Evolutionary conservation across 257 asterid genomes (phyloP).

Genomic region (Datura wrightii): DNA sequence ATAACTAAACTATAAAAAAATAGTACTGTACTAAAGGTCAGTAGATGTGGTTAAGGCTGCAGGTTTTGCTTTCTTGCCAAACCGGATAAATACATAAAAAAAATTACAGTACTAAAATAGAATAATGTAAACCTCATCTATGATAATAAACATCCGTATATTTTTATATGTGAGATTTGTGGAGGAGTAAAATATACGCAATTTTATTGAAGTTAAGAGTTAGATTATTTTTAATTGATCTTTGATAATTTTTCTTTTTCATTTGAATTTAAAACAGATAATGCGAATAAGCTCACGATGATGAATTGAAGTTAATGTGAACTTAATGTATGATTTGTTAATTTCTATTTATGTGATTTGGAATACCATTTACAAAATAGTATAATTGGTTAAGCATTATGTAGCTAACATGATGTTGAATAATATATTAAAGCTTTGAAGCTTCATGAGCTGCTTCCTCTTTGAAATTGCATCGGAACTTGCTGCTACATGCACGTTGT

Average conservation of each 20-base stretch:
- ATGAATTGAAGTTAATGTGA: too few species aligned
- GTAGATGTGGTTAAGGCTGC: neutral
- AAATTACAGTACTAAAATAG: neutral
- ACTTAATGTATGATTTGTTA: neutral
- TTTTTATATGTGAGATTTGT: too few species aligned
- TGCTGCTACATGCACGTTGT: neutral
- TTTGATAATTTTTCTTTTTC: too few species aligned
- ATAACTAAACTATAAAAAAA: neutral
- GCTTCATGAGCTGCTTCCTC: neutral
- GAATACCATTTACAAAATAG: neutral
- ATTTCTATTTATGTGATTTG: neutral
- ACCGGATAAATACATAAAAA: neutral
- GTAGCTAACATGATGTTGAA: neutral
- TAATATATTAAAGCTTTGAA: neutral
- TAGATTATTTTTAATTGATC: too few species aligned
- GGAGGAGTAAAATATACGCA: too few species aligned
- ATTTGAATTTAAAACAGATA: too few species aligned
- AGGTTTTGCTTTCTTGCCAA: neutral
- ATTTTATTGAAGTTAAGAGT: too few species aligned
- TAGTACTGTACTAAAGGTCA: neutral
- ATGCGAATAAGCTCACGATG: too few species aligned
- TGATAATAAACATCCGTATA: too few species aligned
- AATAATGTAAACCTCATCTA: neutral
- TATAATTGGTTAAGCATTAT: neutral
- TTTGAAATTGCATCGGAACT: neutral